These are phyloP conservation scores for Amylocystis lapponica DNA, from an alignment of 768 basidiomycete species.

Conservation along the genomic window DNA sequence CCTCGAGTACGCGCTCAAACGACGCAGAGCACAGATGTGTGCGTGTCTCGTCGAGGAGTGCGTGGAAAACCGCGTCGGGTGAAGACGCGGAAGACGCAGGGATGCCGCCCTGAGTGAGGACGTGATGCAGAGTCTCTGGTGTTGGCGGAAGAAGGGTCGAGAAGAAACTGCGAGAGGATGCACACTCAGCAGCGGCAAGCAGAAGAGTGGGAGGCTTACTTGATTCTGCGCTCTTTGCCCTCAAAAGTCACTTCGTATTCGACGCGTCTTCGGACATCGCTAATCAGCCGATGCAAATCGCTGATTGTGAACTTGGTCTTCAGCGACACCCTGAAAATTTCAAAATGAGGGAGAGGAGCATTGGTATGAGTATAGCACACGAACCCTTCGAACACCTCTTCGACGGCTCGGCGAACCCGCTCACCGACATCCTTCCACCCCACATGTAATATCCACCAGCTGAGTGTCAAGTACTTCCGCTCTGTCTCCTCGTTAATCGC, in stretches of 20 bases:
- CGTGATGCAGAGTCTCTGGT: constrained; percentile 60
- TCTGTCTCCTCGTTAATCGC: constrained; percentile 62
- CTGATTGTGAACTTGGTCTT: constrained; percentile 67
- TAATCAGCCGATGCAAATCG: constrained; percentile 64
- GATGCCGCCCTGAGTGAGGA: constrained; percentile 60
- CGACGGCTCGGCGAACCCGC: constrained; percentile 67
- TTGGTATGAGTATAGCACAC: constrained; percentile 17
- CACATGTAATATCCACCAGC: constrained; percentile 90
- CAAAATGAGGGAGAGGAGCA: not conserved
- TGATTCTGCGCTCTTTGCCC: constrained; percentile 50
- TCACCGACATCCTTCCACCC: constrained; percentile 85
- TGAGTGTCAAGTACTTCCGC: constrained; percentile 75
- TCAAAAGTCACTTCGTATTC: constrained; percentile 67
- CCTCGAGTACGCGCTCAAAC: constrained; percentile 64
- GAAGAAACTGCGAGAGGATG: constrained; percentile 47
- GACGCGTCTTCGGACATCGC: constrained; percentile 70
- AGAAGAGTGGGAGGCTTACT: constrained; percentile 30
- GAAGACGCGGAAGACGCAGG: constrained; percentile 25
- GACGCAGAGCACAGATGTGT: constrained; percentile 58
- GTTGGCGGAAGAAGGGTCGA: constrained; percentile 74
- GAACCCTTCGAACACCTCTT: constrained; percentile 81
- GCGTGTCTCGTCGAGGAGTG: constrained; percentile 67
- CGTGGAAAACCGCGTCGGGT: constrained; percentile 46
- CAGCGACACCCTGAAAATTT: constrained; percentile 63
- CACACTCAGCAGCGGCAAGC: constrained; percentile 1